Conservation (phyloP, 176 grass and related monocot species). For the Tillandsia fasciculata region DNA sequence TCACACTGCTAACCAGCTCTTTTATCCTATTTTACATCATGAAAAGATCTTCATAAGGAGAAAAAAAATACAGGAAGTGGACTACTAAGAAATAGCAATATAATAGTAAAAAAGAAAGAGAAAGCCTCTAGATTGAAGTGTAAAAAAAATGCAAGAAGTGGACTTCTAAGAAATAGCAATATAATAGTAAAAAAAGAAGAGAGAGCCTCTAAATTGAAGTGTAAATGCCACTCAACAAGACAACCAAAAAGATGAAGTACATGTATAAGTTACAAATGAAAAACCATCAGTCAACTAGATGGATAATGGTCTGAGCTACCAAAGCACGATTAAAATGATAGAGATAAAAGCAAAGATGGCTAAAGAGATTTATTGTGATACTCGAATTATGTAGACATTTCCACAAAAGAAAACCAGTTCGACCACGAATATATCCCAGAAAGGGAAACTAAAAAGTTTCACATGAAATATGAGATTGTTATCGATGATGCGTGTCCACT, state of each 20-base stretch:
- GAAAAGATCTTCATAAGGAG: slow-evolving; percentile 19
- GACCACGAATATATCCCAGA: too few relatives aligned
- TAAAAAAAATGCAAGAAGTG: not conserved
- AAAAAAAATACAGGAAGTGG: not conserved
- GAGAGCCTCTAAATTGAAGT: not conserved
- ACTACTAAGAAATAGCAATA: not conserved
- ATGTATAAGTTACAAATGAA: not conserved
- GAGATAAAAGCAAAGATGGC: too few relatives aligned
- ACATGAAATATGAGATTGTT: too few relatives aligned
- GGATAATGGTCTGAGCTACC: too few relatives aligned
- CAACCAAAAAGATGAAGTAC: too few relatives aligned
- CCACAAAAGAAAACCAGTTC: too few relatives aligned
- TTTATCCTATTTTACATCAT: slow-evolving; percentile 49
- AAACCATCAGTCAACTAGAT: not conserved
- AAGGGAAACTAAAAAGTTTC: too few relatives aligned
- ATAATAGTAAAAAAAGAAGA: not conserved
- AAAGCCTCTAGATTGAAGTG: not conserved
- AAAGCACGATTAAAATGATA: too few relatives aligned
- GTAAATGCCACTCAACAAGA: not conserved
- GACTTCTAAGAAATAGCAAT: not conserved
- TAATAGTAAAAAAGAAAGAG: not conserved
- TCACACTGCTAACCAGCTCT: slow-evolving; percentile 38
- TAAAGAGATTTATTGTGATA: too few relatives aligned
- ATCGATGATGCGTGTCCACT: too few relatives aligned
- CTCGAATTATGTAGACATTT: too few relatives aligned